phyloP scores from a whole-genome alignment of 495 filamentous ascomycete species.

The Antarctomyces pellizariae region DNA sequence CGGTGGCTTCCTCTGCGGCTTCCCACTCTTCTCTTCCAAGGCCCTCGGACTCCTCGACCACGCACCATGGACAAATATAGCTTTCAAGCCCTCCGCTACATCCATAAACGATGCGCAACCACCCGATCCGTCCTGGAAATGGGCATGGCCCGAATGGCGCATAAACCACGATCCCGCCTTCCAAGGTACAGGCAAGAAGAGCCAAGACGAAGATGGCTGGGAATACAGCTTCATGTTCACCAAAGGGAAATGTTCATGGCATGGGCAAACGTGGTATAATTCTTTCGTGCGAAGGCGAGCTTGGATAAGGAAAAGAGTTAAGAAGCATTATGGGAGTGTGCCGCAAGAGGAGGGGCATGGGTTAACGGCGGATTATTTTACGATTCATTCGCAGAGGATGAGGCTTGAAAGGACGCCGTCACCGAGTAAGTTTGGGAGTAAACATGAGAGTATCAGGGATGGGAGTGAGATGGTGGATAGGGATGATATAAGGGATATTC shows the following conservation, averaged over 20 bases:
- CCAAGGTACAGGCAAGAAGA: too few species aligned
- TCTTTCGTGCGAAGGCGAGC: conserved; percentile 73
- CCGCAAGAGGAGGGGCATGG: conserved; percentile 28
- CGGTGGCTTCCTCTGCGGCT: conserved; percentile 66
- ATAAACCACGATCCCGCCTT: conserved; percentile 73
- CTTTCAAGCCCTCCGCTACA: conserved; percentile 49
- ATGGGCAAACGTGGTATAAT: conserved; percentile 77
- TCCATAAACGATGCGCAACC: conserved; percentile 79
- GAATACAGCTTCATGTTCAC: conserved; percentile 76
- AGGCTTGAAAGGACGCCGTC: conserved; percentile 1
- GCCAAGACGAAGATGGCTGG: conserved; percentile 95
- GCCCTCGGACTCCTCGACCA: conserved; percentile 79
- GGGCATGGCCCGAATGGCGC: conserved; percentile 88
- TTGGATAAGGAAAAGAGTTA: conserved; percentile 72
- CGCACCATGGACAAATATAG: conserved; percentile 58
- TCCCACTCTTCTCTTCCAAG: conserved; percentile 65
- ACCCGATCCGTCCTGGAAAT: conserved; percentile 89
- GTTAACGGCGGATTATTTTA: conserved; percentile 72
- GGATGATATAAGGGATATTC: conserved; percentile 41
- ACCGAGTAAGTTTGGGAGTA: neutral
- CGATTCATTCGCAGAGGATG: conserved; percentile 28
- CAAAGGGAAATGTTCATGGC: conserved; percentile 62
- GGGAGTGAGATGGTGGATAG: conserved; percentile 8
- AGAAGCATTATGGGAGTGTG: conserved; percentile 21
- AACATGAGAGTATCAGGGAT: conserved; percentile 1